Conservation (phyloP, 805 yeast species). For the Candida koratica region DNA sequence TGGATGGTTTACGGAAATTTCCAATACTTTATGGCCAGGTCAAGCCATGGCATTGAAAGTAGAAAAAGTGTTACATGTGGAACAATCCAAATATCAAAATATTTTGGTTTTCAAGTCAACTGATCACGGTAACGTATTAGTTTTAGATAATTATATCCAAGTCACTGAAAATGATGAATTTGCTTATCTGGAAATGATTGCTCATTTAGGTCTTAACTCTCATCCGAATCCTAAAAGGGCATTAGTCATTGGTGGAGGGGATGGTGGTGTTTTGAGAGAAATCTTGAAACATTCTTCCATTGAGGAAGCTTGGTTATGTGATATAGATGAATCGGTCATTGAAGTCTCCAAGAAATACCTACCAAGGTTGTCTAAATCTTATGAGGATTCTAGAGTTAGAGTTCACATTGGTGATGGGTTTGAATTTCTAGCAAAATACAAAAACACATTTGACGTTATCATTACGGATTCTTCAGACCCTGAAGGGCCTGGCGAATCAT, state of each 20-base stretch:
- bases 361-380: slow-evolving; percentile 83
- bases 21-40: slow-evolving; percentile 98
- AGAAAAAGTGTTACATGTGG: slow-evolving; percentile 79
- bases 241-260: slow-evolving; percentile 97
- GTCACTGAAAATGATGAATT: slow-evolving; percentile 97
- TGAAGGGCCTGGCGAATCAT: slow-evolving; percentile 94
- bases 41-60: slow-evolving; percentile 93
- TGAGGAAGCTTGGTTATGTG: slow-evolving; percentile 88
- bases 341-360: slow-evolving; percentile 79
- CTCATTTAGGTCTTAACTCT: slow-evolving; percentile 87
- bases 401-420: slow-evolving; percentile 97
- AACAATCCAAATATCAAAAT: slow-evolving; percentile 87
- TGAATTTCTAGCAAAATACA: slow-evolving; percentile 80
- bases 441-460: slow-evolving; percentile 87
- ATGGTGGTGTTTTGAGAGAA: slow-evolving; percentile 97
- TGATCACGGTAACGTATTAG: slow-evolving; percentile 92
- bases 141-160: slow-evolving; percentile 91
- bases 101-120: slow-evolving; percentile 89
- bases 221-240: slow-evolving; percentile 95
- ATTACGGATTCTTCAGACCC: slow-evolving; percentile 98
- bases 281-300: slow-evolving; percentile 82
- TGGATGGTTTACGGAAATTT: slow-evolving; percentile 96
- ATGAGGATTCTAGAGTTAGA: slow-evolving; percentile 81
- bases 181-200: slow-evolving; percentile 96
- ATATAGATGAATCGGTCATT: slow-evolving; percentile 92